Conservation (phyloP, 2,329 filamentous ascomycete genomes). For the Pezicula rhizophila region DNA sequence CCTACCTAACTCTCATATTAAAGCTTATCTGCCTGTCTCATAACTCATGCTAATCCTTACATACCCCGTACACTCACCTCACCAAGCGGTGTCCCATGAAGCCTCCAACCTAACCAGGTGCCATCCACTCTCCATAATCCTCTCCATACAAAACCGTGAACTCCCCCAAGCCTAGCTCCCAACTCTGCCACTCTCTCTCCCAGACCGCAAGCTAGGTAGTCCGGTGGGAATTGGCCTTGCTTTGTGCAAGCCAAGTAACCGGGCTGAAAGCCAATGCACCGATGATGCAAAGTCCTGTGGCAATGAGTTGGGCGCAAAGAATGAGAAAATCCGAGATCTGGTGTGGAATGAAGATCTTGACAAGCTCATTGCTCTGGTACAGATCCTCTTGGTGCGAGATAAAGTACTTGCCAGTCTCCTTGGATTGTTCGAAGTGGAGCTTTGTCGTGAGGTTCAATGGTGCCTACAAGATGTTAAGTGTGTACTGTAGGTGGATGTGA, state of each 20-base stretch:
- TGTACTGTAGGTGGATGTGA: no score
- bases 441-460: slow-evolving; percentile 64
- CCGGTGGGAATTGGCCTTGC: slow-evolving; percentile 6
- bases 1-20: no score
- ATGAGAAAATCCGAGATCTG: slow-evolving; percentile 47
- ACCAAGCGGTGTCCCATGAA: no score
- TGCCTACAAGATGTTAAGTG: slow-evolving; percentile 41
- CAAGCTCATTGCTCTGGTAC: slow-evolving; percentile 70
- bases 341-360: slow-evolving; percentile 64
- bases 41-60: no score
- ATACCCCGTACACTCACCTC: no score
- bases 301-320: slow-evolving; percentile 57
- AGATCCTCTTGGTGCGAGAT: slow-evolving; percentile 74
- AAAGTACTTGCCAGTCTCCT: slow-evolving; percentile 49
- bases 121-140: no score
- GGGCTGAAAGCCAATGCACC: slow-evolving; percentile 47
- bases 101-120: no score
- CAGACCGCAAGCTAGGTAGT: no score
- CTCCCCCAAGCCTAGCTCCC: no score
- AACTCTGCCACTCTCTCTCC: no score
- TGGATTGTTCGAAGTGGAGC: slow-evolving; percentile 49
- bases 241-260: slow-evolving; percentile 43
- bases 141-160: no score
- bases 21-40: no score
- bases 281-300: slow-evolving; percentile 58